These are phyloP conservation scores for Testicularia cyperi DNA, from an alignment of 1,284 basidiomycete species.

Conservation along the genomic window DNA sequence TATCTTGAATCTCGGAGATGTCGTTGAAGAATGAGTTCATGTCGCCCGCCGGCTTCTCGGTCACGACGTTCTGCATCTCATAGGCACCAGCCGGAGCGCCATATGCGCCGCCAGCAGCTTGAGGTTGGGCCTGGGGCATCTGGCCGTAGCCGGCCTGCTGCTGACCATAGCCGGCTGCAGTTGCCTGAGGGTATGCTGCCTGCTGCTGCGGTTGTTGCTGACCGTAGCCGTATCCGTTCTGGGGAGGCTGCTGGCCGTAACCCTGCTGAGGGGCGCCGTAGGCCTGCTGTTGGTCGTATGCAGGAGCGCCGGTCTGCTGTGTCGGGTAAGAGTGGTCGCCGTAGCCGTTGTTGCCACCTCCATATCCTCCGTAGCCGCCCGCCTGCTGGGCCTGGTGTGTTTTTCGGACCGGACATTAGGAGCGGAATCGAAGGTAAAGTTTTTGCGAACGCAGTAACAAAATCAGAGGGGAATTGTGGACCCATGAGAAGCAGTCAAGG, in stretches of 20 bases:
- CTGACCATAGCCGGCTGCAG: conserved; percentile 4
- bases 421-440: too few species aligned
- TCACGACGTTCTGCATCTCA: conserved; percentile 44
- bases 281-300: conserved; percentile 1
- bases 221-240: conserved; percentile 8
- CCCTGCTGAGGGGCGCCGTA: conserved; percentile 4
- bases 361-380: conserved; percentile 53
- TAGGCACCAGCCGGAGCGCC: conserved; percentile 19
- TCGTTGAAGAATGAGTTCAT: conserved; percentile 54
- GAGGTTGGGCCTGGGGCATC: conserved; percentile 24
- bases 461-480: not conserved
- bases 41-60: conserved; percentile 36
- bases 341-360: conserved; percentile 56
- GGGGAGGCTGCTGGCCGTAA: conserved; percentile 16
- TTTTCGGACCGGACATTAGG: too few species aligned
- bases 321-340: conserved; percentile 59
- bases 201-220: conserved; percentile 5
- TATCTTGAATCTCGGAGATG: conserved; percentile 55
- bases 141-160: conserved; percentile 13
- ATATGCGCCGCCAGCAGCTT: conserved; percentile 14
- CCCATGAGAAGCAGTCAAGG: not conserved
- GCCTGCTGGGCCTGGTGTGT: conserved; percentile 51
- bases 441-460: too few species aligned
- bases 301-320: too few species aligned
- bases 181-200: not conserved